These are phyloP conservation scores for Cyclaneusma minus DNA, from an alignment of 2,329 filamentous ascomycete species.

Conservation along the genomic window DNA sequence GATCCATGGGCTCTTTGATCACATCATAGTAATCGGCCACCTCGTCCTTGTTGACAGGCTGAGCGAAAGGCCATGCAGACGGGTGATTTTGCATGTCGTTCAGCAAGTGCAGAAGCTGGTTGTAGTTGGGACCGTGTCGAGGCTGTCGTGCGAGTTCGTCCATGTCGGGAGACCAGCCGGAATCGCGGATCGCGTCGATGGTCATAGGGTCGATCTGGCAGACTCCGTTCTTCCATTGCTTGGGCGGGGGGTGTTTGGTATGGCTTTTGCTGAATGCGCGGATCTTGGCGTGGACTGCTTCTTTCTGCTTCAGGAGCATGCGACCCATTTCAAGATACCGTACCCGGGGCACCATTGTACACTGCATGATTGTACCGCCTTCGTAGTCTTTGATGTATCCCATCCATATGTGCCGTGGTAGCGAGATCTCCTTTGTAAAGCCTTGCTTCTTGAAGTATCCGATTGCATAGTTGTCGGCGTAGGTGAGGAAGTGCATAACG, in stretches of 20 bases:
- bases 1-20: conserved; percentile 95
- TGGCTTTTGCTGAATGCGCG: conserved; percentile 80
- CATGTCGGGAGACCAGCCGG: conserved; percentile 96
- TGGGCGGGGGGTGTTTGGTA: conserved; percentile 70
- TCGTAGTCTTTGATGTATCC: conserved; percentile 99
- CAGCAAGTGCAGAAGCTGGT: conserved; percentile 78
- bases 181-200: conserved; percentile 77
- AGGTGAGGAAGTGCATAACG: conserved; percentile 97
- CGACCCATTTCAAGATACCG: conserved; percentile 85
- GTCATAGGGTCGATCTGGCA: conserved; percentile 68
- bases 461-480: conserved; percentile 97
- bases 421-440: conserved; percentile 95
- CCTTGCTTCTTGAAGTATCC: conserved; percentile 99
- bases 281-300: conserved; percentile 88
- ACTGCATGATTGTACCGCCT: conserved; percentile 98
- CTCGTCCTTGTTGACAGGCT: conserved; percentile 88
- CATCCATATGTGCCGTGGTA: conserved; percentile 89
- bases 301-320: conserved; percentile 95
- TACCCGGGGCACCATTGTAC: conserved; percentile 87
- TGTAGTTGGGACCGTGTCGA: conserved; percentile 91
- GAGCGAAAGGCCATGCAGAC: conserved; percentile 85
- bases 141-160: conserved; percentile 90
- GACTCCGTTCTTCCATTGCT: conserved; percentile 67
- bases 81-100: conserved; percentile 92
- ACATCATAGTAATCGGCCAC: conserved; percentile 98